Evolutionary conservation across 192 early-diverging fungal genomes (phyloP).

Genomic region (Coemansia sp.): DNA sequence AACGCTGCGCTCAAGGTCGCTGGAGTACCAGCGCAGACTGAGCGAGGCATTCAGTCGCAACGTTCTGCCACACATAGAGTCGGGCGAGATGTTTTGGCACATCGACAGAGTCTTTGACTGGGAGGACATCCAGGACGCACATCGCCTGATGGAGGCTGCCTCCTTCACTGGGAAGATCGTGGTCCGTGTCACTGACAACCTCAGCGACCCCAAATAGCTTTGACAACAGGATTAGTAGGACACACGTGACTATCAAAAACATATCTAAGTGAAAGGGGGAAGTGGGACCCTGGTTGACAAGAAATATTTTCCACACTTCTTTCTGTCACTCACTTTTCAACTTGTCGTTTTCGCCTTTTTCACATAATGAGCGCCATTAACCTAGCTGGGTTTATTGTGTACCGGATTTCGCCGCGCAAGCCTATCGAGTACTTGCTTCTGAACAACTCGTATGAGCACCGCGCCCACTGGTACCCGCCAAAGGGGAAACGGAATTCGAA

Average conservation of each 20-base stretch:
- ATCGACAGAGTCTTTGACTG: constrained; percentile 69
- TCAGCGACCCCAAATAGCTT: neutral
- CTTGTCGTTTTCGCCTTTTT: neutral
- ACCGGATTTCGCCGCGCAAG: constrained; percentile 65
- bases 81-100: constrained; percentile 54
- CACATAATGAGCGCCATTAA: constrained; percentile 43
- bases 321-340: constrained; percentile 7
- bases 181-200: constrained; percentile 37
- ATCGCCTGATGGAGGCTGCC: constrained; percentile 69
- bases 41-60: constrained; percentile 57
- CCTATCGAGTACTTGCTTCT: constrained; percentile 79
- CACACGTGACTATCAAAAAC: neutral
- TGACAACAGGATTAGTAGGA: neutral
- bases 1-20: constrained; percentile 64
- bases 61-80: constrained; percentile 59
- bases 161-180: constrained; percentile 68
- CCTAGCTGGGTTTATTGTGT: constrained; percentile 70
- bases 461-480: constrained; percentile 82
- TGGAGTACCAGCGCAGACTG: constrained; percentile 67
- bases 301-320: constrained; percentile 1
- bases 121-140: constrained; percentile 68
- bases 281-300: neutral
- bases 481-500: constrained; percentile 77
- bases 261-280: neutral
- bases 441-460: constrained; percentile 79